Percentiles rank a stretch among this genome's conserved stretches.
These are phyloP conservation scores for Quercus glauca DNA, from an alignment of 306 rosid genomes.

Conservation along the genomic window DNA sequence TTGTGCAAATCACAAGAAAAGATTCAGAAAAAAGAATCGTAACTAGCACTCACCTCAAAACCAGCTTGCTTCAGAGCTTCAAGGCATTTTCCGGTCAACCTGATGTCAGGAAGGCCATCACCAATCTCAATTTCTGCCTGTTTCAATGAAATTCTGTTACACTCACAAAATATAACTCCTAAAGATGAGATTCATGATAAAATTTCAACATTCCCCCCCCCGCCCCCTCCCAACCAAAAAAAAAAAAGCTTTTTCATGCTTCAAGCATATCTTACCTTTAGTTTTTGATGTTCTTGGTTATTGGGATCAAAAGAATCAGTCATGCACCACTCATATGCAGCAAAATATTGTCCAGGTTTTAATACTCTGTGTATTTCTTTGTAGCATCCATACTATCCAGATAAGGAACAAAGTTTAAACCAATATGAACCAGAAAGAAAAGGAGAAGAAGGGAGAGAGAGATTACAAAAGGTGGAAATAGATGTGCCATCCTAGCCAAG, in stretches of 20 bases:
- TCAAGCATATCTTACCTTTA: constrained; percentile 51
- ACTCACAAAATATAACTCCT: neutral
- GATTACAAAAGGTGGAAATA: neutral
- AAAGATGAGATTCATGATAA: neutral
- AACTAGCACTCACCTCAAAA: constrained; percentile 69
- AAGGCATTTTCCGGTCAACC: constrained; percentile 77
- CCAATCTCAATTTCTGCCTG: constrained; percentile 97
- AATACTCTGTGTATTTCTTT: constrained; percentile 89
- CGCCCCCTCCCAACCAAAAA: too few relatives aligned
- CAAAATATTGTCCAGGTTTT: constrained; percentile 89
- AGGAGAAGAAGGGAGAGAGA: neutral
- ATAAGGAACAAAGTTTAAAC: constrained; percentile 14
- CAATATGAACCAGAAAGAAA: constrained; percentile 11
- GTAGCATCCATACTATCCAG: constrained; percentile 78
- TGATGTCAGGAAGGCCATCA: constrained; percentile 94
- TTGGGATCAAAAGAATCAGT: constrained; percentile 76
- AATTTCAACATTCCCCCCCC: neutral
- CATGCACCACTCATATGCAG: constrained; percentile 99
- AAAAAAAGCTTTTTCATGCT: neutral
- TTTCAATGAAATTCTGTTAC: neutral
- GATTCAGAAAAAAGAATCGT: neutral
- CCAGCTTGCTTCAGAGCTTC: constrained; percentile 93
- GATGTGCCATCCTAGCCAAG: neutral
- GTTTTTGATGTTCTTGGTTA: constrained; percentile 71
- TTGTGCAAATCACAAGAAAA: constrained; percentile 15